A percentile compares a stretch with the other conserved stretches of the same genome.
These are phyloP conservation scores for Tilletiaria anomala DNA, from an alignment of 1,284 basidiomycete genomes.

Conservation along the genomic window DNA sequence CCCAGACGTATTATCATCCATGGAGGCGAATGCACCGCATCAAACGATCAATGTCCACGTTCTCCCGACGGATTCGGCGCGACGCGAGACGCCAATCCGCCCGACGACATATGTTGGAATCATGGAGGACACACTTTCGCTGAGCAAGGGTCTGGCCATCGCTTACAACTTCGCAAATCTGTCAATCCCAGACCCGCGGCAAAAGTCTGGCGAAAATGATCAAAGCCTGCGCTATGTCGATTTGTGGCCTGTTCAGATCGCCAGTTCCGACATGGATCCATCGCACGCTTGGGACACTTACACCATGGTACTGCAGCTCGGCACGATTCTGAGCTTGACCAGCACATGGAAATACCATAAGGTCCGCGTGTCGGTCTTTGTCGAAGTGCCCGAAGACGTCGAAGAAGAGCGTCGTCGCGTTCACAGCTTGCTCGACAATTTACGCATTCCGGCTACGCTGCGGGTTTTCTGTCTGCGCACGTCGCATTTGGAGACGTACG, in stretches of 20 bases:
- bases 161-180: slow-evolving; percentile 34
- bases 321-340: slow-evolving; percentile 36
- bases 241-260: slow-evolving; percentile 38
- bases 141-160: slow-evolving; percentile 36
- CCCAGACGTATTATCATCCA: slow-evolving; percentile 2
- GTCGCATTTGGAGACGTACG: slow-evolving; percentile 24
- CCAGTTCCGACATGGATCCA: slow-evolving; percentile 20
- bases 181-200: slow-evolving; percentile 4
- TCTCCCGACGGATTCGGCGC: slow-evolving; percentile 28
- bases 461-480: slow-evolving; percentile 32
- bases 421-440: slow-evolving; percentile 31
- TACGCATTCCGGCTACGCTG: slow-evolving; percentile 34
- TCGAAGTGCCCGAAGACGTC: slow-evolving; percentile 30
- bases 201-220: slow-evolving; percentile 2
- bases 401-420: slow-evolving; percentile 29
- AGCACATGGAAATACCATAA: slow-evolving; percentile 35
- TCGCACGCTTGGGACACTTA: slow-evolving; percentile 37
- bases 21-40: background rate
- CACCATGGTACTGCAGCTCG: slow-evolving; percentile 38
- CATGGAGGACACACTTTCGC: slow-evolving; percentile 36
- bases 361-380: slow-evolving; percentile 36
- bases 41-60: background rate
- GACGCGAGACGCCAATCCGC: slow-evolving; percentile 31
- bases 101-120: slow-evolving; percentile 33
- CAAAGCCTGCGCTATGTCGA: slow-evolving; percentile 26